These are phyloP conservation scores for Gloeopeniophorella convolvens DNA, from an alignment of 768 basidiomycete genomes.

Conservation along the genomic window DNA sequence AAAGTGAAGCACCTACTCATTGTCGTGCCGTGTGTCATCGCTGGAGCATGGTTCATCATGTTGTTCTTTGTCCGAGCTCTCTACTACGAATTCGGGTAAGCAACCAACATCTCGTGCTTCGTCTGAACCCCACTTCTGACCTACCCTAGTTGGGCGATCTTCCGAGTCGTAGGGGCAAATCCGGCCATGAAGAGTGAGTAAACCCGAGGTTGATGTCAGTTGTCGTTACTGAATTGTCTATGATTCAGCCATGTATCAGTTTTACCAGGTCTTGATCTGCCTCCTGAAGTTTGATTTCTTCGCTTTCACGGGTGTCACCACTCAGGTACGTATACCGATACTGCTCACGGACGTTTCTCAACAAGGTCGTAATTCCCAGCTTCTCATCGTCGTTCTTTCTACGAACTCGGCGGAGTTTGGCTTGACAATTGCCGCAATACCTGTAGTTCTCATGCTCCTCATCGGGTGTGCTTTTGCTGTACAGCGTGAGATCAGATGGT, in stretches of 20 bases:
- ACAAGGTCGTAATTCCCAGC: conserved; percentile 35
- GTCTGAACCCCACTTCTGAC: background rate
- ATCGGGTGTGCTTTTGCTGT: conserved; percentile 62
- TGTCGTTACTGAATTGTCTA: conserved; percentile 7
- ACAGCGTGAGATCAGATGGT: conserved; percentile 78
- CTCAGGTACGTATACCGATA: conserved; percentile 51
- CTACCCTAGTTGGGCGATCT: conserved; percentile 71
- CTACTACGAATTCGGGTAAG: conserved; percentile 80
- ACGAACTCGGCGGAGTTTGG: conserved; percentile 68
- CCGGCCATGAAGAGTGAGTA: conserved; percentile 73
- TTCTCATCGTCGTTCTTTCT: conserved; percentile 71
- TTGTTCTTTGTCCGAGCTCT: conserved; percentile 64
- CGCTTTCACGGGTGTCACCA: conserved; percentile 79
- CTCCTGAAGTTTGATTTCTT: conserved; percentile 90
- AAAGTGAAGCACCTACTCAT: conserved; percentile 63
- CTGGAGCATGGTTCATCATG: conserved; percentile 56
- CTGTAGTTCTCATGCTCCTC: conserved; percentile 64
- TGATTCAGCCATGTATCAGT: conserved; percentile 77
- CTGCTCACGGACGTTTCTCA: background rate
- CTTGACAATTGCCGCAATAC: conserved; percentile 77
- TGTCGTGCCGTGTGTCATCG: conserved; percentile 65
- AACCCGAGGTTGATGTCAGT: background rate
- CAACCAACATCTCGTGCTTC: background rate
- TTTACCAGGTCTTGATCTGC: conserved; percentile 82
- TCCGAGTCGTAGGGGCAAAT: conserved; percentile 84